Evolutionary conservation across 2,329 filamentous ascomycete genomes (phyloP).

Genomic region (Botrytis fabae): DNA sequence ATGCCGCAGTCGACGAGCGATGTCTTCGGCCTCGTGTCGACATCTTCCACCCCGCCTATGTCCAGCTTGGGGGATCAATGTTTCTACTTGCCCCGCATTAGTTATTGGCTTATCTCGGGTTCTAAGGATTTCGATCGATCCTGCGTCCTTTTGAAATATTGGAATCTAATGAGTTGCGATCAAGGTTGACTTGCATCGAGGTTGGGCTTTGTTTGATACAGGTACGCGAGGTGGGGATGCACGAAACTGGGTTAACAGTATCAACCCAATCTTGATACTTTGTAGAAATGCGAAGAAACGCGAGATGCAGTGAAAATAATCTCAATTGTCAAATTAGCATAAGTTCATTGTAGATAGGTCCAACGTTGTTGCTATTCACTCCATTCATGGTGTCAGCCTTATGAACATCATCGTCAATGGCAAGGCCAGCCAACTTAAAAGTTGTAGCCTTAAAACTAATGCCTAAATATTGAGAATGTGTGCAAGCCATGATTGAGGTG

Average conservation of each 20-base stretch:
- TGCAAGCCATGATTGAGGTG: constrained; percentile 11
- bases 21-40: constrained; percentile 56
- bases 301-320: background rate
- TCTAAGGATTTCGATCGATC: constrained; percentile 24
- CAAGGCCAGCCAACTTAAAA: constrained; percentile 19
- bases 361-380: constrained; percentile 13
- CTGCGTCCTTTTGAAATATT: constrained; percentile 22
- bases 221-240: constrained; percentile 24
- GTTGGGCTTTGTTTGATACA: constrained; percentile 22
- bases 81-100: constrained; percentile 34
- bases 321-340: constrained; percentile 14
- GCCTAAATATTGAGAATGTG: constrained; percentile 2
- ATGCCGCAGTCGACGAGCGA: constrained; percentile 64
- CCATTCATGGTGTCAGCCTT: constrained; percentile 23
- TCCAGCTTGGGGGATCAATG: constrained; percentile 31
- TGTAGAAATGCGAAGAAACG: background rate
- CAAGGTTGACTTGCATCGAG: constrained; percentile 30
- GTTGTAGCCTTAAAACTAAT: constrained; percentile 15
- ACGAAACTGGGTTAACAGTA: constrained; percentile 14
- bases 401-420: constrained; percentile 12
- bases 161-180: constrained; percentile 8
- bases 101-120: constrained; percentile 19
- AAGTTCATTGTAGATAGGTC: background rate
- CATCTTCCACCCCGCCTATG: constrained; percentile 46
- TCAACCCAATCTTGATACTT: constrained; percentile 1